Evolutionary conservation across 805 yeast species (phyloP), one percentile per base, ranked within the genome.

Genomic region (Metschnikowia colocasiae): DNA sequence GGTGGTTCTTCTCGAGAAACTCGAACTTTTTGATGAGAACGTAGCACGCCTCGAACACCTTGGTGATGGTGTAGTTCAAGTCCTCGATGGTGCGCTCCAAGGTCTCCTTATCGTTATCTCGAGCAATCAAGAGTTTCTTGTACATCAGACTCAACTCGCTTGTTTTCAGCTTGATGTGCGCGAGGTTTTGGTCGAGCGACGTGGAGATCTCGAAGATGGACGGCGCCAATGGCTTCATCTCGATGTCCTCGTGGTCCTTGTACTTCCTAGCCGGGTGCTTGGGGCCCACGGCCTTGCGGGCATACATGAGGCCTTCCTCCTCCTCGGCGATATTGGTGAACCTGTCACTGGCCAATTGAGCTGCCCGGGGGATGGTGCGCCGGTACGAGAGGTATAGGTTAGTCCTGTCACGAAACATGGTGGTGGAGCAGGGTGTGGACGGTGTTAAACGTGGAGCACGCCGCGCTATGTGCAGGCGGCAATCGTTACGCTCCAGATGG

Each of bases 371-470:
- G 48, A 83, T 85, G 9, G 98, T 90, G 50, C 94, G 81, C 53
- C 99, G 80, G 62, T 87, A 92, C 39, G 97, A 89, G 19, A 90
- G 71, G 65, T 76, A 92, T 54, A 92, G 75, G 61, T 91, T 92
- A n/a, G 99, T 94, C 63, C 97, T 76, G 68, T 94, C 98, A 63
- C 98, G 77, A 60, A 86, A 87, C 97, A 92, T 89, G 46, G 44
- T 35, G 43, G 37, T 40, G 37, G 15, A 15, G 40, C n/a, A 10
- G 43, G 18, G 38, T 3, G 40, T 36, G 27, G 10, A 13, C 6
- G 19, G 34, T 18, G 8, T 34, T 29, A 20, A 16, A 29, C 33
- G 33, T 18, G 42, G 30, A 26, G 40, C 36, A 34, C 40, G 39
- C 23, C n/a, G 15, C 10, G 20, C 30, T 23, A 16, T n/a, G 12